Evolutionary conservation across 2,329 filamentous ascomycete species (phyloP).

Genomic region (Hirsutella minnesotensis): DNA sequence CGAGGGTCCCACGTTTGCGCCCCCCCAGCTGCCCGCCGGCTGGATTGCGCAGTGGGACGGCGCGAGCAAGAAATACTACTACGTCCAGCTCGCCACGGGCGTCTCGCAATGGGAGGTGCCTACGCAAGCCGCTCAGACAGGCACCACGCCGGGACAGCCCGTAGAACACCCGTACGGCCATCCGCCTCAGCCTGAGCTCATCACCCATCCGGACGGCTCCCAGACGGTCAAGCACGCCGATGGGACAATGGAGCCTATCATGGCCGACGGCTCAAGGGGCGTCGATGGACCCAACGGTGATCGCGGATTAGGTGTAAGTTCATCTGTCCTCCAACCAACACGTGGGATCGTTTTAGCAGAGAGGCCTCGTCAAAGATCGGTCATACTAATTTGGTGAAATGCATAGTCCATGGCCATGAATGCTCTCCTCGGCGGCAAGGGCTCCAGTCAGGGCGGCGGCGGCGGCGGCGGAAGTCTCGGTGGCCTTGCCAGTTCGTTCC

Average conservation of each 20-base stretch:
- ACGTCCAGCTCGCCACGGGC: constrained; percentile 60
- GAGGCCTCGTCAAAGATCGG: no score
- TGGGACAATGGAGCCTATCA: constrained; percentile 47
- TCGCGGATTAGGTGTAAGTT: constrained; percentile 53
- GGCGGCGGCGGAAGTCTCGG: constrained; percentile 16
- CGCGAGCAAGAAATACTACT: constrained; percentile 54
- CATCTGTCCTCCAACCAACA: no score
- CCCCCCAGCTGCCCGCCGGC: constrained; percentile 49
- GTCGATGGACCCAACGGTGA: constrained; percentile 43
- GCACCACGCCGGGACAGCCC: constrained; percentile 44
- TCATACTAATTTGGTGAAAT: no score
- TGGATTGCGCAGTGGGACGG: constrained; percentile 64
- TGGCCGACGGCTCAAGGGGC: constrained; percentile 39
- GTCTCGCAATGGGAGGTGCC: constrained; percentile 65
- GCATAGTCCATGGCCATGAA: constrained; percentile 48
- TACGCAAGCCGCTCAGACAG: constrained; percentile 49
- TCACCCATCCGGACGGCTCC: constrained; percentile 50
- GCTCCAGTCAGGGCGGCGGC: constrained; percentile 11
- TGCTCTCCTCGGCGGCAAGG: constrained; percentile 39
- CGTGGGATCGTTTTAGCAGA: no score
- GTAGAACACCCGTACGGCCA: constrained; percentile 50
- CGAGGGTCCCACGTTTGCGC: constrained; percentile 47
- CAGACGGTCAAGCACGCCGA: constrained; percentile 50
- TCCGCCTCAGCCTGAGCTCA: constrained; percentile 41
- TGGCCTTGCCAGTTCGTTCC: constrained; percentile 25